Conservation (phyloP, 345 rosid species). For the Turnera subulata region DNA sequence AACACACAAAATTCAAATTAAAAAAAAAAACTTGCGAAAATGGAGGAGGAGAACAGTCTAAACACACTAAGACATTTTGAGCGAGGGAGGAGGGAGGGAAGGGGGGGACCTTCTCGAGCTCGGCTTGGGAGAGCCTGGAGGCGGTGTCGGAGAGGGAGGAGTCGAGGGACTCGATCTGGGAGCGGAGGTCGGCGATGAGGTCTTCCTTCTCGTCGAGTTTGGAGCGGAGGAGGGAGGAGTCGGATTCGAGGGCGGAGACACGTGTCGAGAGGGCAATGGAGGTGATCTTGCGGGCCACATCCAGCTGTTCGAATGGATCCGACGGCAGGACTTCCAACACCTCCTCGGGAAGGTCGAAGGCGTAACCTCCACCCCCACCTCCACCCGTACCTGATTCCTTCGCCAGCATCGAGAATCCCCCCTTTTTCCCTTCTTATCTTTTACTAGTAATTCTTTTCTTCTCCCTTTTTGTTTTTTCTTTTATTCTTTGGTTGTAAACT, state of each 20-base stretch:
- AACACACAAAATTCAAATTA: background rate
- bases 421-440: background rate
- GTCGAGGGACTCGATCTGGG: slow-evolving; percentile 65
- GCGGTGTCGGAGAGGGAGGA: slow-evolving; percentile 56
- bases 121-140: slow-evolving; percentile 55
- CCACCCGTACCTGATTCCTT: slow-evolving; percentile 25
- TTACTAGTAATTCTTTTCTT: no score
- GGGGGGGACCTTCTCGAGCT: slow-evolving; percentile 53
- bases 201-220: slow-evolving; percentile 61
- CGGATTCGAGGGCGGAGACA: slow-evolving; percentile 78
- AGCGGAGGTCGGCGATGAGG: slow-evolving; percentile 52
- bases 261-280: slow-evolving; percentile 90
- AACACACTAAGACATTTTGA: no score
- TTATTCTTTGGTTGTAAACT: no score
- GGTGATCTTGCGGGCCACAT: slow-evolving; percentile 95
- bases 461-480: no score
- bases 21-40: background rate
- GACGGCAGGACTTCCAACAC: slow-evolving; percentile 65
- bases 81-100: background rate
- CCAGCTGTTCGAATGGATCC: slow-evolving; percentile 92
- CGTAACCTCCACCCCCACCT: slow-evolving; percentile 21
- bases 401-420: slow-evolving; percentile 28
- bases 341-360: slow-evolving; percentile 81
- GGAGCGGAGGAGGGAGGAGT: slow-evolving; percentile 51
- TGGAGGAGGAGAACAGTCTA: no score